Conservation (phyloP, 176 grass and related monocot genomes). For the Thalia dealbata region DNA sequence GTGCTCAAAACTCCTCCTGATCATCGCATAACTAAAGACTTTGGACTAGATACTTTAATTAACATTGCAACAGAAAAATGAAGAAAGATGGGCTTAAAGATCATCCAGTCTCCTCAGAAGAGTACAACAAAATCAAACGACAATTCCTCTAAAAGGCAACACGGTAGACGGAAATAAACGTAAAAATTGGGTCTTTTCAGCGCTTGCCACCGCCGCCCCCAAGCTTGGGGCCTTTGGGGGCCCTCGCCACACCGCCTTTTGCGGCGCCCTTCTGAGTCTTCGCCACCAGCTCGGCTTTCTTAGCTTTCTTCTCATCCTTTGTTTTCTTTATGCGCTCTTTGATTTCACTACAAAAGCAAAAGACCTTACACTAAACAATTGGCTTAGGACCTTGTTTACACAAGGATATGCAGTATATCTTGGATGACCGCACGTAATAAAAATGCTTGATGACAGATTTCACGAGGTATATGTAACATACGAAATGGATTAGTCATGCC, state of each 20-base stretch:
- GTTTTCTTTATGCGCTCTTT: constrained; percentile 14
- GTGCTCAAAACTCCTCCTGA: no score
- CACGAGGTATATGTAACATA: no score
- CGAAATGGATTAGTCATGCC: no score
- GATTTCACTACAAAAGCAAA: constrained; percentile 6
- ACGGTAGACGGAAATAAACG: background rate
- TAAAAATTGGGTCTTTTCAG: background rate
- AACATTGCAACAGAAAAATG: background rate
- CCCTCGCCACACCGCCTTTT: background rate
- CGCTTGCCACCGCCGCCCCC: constrained; percentile 11
- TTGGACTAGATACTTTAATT: background rate
- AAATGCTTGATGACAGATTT: no score
- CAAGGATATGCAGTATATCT: no score
- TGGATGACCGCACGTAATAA: no score
- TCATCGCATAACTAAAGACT: no score
- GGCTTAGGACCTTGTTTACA: no score
- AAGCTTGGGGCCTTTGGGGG: constrained; percentile 2
- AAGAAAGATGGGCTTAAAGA: background rate
- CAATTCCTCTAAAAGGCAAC: background rate
- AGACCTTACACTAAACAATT: background rate
- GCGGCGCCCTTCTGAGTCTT: background rate
- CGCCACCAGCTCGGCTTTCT: background rate
- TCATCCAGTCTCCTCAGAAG: background rate
- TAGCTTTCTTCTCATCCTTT: constrained; percentile 12
- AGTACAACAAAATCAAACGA: background rate